Evolutionary conservation across 2,329 filamentous ascomycete genomes (phyloP).

Genomic region (Pezicula radicicola): DNA sequence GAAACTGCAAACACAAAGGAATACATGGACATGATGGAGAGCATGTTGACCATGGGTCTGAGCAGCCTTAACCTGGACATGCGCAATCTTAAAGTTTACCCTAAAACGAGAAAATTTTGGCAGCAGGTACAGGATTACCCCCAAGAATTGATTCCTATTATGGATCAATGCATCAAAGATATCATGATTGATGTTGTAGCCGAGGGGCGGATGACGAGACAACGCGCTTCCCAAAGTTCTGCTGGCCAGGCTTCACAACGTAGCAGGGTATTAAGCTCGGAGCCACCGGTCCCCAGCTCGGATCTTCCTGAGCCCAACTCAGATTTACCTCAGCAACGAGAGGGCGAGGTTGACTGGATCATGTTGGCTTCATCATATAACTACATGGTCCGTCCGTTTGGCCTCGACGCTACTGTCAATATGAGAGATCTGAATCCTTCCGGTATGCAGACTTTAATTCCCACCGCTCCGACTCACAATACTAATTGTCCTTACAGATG

Average conservation of each 20-base stretch:
- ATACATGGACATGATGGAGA: conserved; percentile 81
- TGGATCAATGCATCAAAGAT: conserved; percentile 94
- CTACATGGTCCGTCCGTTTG: conserved; percentile 88
- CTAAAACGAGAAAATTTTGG: conserved; percentile 89
- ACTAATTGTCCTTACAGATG: conserved; percentile 53
- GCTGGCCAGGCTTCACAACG: conserved; percentile 43
- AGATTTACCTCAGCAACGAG: conserved; percentile 38
- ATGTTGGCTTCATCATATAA: conserved; percentile 75
- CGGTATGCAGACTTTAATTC: conserved; percentile 39
- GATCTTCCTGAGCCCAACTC: conserved; percentile 57
- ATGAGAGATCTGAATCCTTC: conserved; percentile 91
- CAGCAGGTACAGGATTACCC: conserved; percentile 93
- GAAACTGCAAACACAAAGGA: conserved; percentile 76
- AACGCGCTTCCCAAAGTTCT: conserved; percentile 59
- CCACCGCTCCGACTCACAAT: not conserved
- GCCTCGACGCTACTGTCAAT: conserved; percentile 82
- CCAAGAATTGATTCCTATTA: conserved; percentile 91
- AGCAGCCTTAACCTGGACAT: conserved; percentile 85
- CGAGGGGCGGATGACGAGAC: conserved; percentile 70
- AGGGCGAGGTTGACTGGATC: conserved; percentile 61
- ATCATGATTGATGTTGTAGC: conserved; percentile 82
- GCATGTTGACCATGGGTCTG: conserved; percentile 85
- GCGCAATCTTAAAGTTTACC: conserved; percentile 87
- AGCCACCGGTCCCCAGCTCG: conserved; percentile 76
- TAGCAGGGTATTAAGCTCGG: conserved; percentile 60